Evolutionary conservation across 495 filamentous ascomycete species (phyloP), one percentile per base, ranked within the genome.

Genomic region (Penicillium longicatenatum): DNA sequence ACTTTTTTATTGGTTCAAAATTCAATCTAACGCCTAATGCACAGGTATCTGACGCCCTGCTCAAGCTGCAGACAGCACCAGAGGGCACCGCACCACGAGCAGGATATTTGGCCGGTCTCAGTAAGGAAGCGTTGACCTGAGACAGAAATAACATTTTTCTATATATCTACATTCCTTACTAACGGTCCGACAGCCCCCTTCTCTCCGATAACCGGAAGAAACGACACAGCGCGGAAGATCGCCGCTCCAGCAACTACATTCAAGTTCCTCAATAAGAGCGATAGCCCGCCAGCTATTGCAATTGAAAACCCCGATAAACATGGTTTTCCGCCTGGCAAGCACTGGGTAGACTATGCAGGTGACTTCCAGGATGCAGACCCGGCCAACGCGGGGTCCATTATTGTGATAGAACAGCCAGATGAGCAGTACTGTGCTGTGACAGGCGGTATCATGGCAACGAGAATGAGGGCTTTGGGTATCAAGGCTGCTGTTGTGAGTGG

Each of bases 361-460:
- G 62, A 63, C 45, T 70, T 57, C 53, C 59, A 52, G 29, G 60
- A 58, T 4, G 59, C 52, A 1, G 62, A 70, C 37, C 55, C 65
- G 3, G 44, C 80, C 8, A 61, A 77, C 2, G 70, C 75, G 0
- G 78, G 75, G 1, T 82, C 81, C 2, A 76, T 88, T 41, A 79
- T 84, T 4, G 75, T 90, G 2, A 70, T 88, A 33, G 77, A 79
- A 26, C 87, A 89, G 61, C 86, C 87, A 0, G 52, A 65, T 7
- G 73, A 74, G 6, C 86, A 88, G 67, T 74, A 76, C 26, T 86
- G 83, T 64, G 87, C 87, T 10, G 80, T 87, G 11, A 70, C 88
- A 0, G 87, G 87, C 30, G 87, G 86, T 2, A 87, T 90, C 54
- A 86, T 89, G 77, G 88, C 85, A 2, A 72, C 77, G 12, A 71